These are phyloP conservation scores for Cicer cuneatum DNA, from an alignment of 306 rosid genomes.

Conservation along the genomic window DNA sequence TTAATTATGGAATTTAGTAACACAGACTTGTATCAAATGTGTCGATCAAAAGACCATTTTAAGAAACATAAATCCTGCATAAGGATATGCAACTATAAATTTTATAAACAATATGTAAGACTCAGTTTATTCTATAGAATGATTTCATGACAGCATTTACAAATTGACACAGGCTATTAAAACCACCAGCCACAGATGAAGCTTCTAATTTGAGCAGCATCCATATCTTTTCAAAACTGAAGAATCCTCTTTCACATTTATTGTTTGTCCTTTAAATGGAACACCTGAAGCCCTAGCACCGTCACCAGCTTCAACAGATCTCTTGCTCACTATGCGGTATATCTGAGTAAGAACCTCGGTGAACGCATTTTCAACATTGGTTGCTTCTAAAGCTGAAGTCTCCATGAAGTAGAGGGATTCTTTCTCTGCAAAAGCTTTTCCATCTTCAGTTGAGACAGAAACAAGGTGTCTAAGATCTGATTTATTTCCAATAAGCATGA, in stretches of 20 bases:
- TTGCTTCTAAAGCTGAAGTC: conserved; percentile 85
- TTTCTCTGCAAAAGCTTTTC: conserved; percentile 71
- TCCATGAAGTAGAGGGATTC: conserved; percentile 92
- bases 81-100: conserved; percentile 14
- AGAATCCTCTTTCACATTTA: conserved; percentile 70
- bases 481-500: conserved; percentile 86
- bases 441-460: conserved; percentile 69
- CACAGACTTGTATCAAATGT: conserved; percentile 19
- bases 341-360: conserved; percentile 70
- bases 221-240: conserved; percentile 75
- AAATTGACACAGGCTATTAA: conserved; percentile 37
- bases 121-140: conserved; percentile 41
- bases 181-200: conserved; percentile 36
- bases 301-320: conserved; percentile 67
- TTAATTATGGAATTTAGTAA: not conserved
- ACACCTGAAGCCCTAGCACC: conserved; percentile 51
- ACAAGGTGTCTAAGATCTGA: conserved; percentile 82
- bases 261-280: conserved; percentile 70
- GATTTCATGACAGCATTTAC: conserved; percentile 42
- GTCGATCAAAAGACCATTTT: conserved; percentile 26
- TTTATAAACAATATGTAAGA: conserved; percentile 37
- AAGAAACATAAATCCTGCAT: conserved; percentile 39
- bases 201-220: conserved; percentile 74
- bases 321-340: conserved; percentile 75
- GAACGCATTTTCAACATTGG: conserved; percentile 78